phyloP scores from a whole-genome alignment of 495 filamentous ascomycete genomes.

The Xylaria cubensis region DNA sequence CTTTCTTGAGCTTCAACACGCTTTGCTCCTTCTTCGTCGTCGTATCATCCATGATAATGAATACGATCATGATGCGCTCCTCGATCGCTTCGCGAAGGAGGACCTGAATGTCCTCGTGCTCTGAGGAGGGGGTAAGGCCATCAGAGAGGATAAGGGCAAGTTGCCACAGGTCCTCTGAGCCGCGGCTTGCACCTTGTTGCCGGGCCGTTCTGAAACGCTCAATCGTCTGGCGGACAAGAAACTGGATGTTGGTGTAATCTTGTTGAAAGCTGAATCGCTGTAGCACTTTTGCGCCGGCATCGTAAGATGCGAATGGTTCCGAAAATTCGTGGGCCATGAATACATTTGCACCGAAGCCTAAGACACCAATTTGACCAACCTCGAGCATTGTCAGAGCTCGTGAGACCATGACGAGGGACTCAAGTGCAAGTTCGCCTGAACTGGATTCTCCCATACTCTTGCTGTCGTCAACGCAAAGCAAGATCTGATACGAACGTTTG shows the following conservation, averaged over 20 bases:
- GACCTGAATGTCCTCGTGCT: conserved; percentile 80
- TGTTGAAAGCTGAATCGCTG: conserved; percentile 88
- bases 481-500: conserved; percentile 94
- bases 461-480: conserved; percentile 96
- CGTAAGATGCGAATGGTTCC: conserved; percentile 73
- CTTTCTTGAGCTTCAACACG: conserved; percentile 51
- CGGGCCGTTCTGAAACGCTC: conserved; percentile 81
- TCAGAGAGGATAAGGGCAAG: conserved; percentile 91
- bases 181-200: conserved; percentile 58
- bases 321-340: conserved; percentile 89
- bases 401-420: conserved; percentile 87
- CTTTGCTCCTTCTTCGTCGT: conserved; percentile 46
- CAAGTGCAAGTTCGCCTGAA: conserved; percentile 73
- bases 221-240: conserved; percentile 77
- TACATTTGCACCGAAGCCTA: conserved; percentile 87
- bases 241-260: conserved; percentile 80
- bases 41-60: conserved; percentile 89
- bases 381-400: conserved; percentile 89
- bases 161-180: conserved; percentile 92
- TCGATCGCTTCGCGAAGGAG: conserved; percentile 87
- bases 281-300: conserved; percentile 81
- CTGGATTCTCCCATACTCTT: conserved; percentile 85
- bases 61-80: conserved; percentile 96
- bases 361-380: conserved; percentile 85
- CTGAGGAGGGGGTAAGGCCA: conserved; percentile 78